These are phyloP conservation scores for Fusarium siculi DNA, from an alignment of 2,329 filamentous ascomycete species.

Conservation along the genomic window DNA sequence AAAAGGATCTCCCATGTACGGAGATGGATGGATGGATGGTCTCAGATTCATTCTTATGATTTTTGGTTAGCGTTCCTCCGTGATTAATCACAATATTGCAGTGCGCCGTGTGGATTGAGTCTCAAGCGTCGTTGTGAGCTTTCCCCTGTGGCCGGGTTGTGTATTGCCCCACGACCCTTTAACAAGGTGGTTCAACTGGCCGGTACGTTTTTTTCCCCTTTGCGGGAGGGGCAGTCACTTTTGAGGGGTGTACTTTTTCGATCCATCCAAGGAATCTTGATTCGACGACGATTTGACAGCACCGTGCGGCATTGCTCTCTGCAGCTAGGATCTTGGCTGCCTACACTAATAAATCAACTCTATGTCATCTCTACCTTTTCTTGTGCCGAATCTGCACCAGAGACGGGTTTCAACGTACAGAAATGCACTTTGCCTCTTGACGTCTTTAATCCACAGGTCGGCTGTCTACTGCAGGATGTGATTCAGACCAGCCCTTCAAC, in stretches of 20 bases:
- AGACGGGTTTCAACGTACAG: background rate
- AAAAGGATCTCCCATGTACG: background rate
- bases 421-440: constrained; percentile 15
- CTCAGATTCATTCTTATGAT: background rate
- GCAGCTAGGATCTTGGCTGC: constrained; percentile 18
- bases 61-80: background rate
- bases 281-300: constrained; percentile 43
- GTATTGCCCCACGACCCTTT: constrained; percentile 38
- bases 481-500: constrained; percentile 26
- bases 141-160: constrained; percentile 24
- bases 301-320: constrained; percentile 34
- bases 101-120: constrained; percentile 8
- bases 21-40: background rate
- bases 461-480: constrained; percentile 24
- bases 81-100: background rate
- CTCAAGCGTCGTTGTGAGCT: constrained; percentile 18
- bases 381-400: constrained; percentile 4
- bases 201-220: background rate
- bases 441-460: constrained; percentile 16
- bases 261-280: constrained; percentile 41
- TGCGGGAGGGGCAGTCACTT: constrained; percentile 30
- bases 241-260: constrained; percentile 32
- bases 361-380: background rate
- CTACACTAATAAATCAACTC: constrained; percentile 7
- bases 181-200: constrained; percentile 4